These are phyloP conservation scores for Penicillium robsamsonii DNA, from an alignment of 495 filamentous ascomycete species.

Conservation along the genomic window DNA sequence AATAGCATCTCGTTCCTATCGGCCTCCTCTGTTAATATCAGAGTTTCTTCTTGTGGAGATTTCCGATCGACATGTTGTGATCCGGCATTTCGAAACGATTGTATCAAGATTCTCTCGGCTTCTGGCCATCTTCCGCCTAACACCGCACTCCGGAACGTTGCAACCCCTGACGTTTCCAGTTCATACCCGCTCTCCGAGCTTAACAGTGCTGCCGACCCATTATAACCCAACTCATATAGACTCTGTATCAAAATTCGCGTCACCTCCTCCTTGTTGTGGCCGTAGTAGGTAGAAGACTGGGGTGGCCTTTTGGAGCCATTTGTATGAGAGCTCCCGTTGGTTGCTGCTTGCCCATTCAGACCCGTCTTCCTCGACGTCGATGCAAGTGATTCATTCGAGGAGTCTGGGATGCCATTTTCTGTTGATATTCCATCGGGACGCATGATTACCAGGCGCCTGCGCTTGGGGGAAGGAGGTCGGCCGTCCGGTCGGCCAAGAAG, in stretches of 20 bases:
- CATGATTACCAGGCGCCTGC: slow-evolving; percentile 62
- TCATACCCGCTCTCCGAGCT: slow-evolving; percentile 82
- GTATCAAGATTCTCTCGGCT: slow-evolving; percentile 79
- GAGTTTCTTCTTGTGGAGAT: slow-evolving; percentile 27
- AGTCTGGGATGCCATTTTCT: slow-evolving; percentile 49
- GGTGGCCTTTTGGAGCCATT: slow-evolving; percentile 49
- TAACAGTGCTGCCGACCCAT: slow-evolving; percentile 67
- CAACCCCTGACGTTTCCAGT: slow-evolving; percentile 81
- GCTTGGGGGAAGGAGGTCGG: slow-evolving; percentile 53
- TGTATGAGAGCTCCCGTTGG: slow-evolving; percentile 44
- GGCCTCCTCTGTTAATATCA: slow-evolving; percentile 56
- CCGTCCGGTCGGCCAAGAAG: slow-evolving; percentile 32
- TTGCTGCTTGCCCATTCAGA: slow-evolving; percentile 50
- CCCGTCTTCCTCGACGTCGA: slow-evolving; percentile 42
- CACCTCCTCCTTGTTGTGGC: slow-evolving; percentile 90
- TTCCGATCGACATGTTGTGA: slow-evolving; percentile 22
- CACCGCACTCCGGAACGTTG: slow-evolving; percentile 78
- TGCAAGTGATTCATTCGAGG: slow-evolving; percentile 45
- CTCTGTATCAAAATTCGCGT: slow-evolving; percentile 91
- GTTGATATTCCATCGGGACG: slow-evolving; percentile 53
- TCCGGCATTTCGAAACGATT: slow-evolving; percentile 35
- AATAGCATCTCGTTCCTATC: slow-evolving; percentile 68
- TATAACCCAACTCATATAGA: slow-evolving; percentile 82
- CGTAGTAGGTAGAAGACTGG: slow-evolving; percentile 55
- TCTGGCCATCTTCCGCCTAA: slow-evolving; percentile 78